Base-by-base conservation (phyloP, 2,329 filamentous ascomycete genomes). In the Cytospora leucostoma region DNA sequence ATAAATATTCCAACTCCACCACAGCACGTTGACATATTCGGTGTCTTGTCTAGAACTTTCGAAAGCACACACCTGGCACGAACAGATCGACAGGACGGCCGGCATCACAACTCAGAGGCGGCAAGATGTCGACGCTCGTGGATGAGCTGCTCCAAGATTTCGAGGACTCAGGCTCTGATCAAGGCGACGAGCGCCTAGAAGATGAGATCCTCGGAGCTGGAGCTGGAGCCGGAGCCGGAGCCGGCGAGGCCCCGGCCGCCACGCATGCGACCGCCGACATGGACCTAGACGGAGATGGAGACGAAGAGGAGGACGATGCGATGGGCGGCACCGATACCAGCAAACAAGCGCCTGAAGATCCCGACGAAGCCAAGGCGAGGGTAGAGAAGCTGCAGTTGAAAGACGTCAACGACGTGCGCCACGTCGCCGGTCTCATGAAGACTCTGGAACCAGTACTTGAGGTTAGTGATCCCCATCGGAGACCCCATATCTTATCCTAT, bases 61-160 rank as follows among this genome's bases (percentile, higher is more conserved):
- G 13, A 27, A n/a, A 55, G 15, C 44, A 27, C n/a, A 15, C 34
- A 17, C 5, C 11, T n/a, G 21, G 10, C 13, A 37, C 44, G 15
- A 47, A 6, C 17, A 19, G 1, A 3, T 1, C 13, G 5, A 4
- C 4, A 15, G 47, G 27, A 49, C 15, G 53, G 21, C 49, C n/a
- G 15, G 54, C 37, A 51, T 49, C 8, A 56, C 12, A 33, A 10
- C 34, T 55, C 56, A 21, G n/a, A 21, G 7, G n/a, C 5, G 62
- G 34, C 71, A 76, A 66, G 59, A 96, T 97, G 93, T 92, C 94
- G 74, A 96, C 92, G 52, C 84, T 96, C 67, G 94, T 92, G 67
- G 93, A 98, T 72, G 94, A 98, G 75, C 85, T 99, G 12, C 83
- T 98, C 70, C 91, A 95, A 72, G 92, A 96, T 74, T 95, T 96